Evolutionary conservation across 148 eudicot genomes (phyloP), one percentile per base, ranked within the genome.

Genomic region (Cornus controversa): DNA sequence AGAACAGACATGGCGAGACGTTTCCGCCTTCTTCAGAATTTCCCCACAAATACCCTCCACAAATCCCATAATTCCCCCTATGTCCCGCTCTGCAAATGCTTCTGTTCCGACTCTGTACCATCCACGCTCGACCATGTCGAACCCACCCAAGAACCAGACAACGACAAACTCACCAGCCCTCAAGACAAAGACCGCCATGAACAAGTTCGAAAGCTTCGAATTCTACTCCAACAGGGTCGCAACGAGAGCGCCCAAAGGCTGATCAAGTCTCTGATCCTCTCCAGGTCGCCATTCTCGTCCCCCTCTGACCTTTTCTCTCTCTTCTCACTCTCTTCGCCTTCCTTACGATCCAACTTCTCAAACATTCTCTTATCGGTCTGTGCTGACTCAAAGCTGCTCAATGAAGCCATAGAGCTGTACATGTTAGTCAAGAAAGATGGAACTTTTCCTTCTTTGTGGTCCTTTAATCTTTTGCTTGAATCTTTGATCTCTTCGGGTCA

Each of bases 391-490:
- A 89, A 90, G 71, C 73, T 77, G 8, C 67, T 78, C 6, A 72
- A 84, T 63, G 87, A 89, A 27, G 91, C 91, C 23, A 10, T 77
- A 18, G 85, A 67, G 54, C 75, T 89, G 67, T 80, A 88, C 27
- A 66, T 66, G 67, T 70, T 86, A 10, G 78, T 90, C 7, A 79
- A 72, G 66, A 83, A 83, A 74, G 87, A 88, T 26, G 87, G 89
- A 6, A n/a, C 23, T 25, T 89, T 87, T 63, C 90, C 93, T 34
- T 64, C 86, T 6, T 57, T 87, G 57, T 67, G 62, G 0, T 84
- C 86, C 24, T 86, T 94, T 69, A 91, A 91, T 85, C 58, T 75
- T 57, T 66, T 91, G 18, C 78, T 94, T 9, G 89, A 88, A 74
- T 81, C 80, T 8, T 72, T 94, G 84, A 88, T 94, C 18, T 23